Evolutionary conservation across 164 flowering plant genomes (phyloP).

Genomic region (Stephania cephalantha): DNA sequence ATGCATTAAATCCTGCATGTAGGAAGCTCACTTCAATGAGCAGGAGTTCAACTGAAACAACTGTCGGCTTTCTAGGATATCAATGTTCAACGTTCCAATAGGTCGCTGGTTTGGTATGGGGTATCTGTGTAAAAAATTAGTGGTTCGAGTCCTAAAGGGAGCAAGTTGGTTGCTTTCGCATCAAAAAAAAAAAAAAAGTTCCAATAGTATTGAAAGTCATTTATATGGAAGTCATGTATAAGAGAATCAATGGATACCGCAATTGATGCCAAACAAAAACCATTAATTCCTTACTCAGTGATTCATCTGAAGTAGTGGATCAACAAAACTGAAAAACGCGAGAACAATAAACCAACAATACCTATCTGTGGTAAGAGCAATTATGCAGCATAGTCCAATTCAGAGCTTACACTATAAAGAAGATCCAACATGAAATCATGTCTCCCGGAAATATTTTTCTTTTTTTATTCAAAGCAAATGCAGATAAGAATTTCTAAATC

Average conservation of each 20-base stretch:
- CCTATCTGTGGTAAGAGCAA: background rate
- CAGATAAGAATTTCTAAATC: background rate
- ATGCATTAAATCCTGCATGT: slow-evolving; percentile 25
- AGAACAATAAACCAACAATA: background rate
- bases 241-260: background rate
- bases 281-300: background rate
- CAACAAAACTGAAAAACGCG: background rate
- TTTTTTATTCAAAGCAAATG: background rate
- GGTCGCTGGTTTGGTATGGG: too few relatives aligned
- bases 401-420: background rate
- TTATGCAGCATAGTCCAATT: background rate
- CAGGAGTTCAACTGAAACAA: background rate
- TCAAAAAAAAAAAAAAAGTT: too few relatives aligned
- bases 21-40: background rate
- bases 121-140: too few relatives aligned
- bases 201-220: background rate
- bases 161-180: too few relatives aligned
- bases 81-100: background rate
- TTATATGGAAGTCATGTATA: background rate
- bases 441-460: background rate
- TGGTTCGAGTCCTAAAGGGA: too few relatives aligned
- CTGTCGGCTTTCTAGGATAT: background rate
- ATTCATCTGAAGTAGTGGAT: background rate
- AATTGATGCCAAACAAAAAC: background rate
- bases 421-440: slow-evolving; percentile 4